These are phyloP conservation scores for Protoeuglena noctilucae DNA, from an alignment of 139 green algal species.

Conservation along the genomic window DNA sequence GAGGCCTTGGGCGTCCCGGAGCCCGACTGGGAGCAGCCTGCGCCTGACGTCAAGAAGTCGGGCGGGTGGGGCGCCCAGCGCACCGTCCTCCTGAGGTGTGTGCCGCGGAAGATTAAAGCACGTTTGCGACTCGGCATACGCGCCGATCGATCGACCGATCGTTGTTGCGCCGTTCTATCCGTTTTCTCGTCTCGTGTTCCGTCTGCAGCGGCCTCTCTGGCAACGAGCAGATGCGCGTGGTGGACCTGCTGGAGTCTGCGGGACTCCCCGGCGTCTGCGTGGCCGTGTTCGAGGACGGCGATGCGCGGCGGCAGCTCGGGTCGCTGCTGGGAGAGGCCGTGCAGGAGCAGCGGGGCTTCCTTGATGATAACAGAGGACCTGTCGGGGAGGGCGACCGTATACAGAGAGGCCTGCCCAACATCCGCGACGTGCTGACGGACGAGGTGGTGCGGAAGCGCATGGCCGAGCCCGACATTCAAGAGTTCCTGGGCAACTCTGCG, in stretches of 20 bases:
- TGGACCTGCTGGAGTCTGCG: slow-evolving; percentile 32
- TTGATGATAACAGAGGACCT: no score
- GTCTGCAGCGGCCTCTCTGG: slow-evolving; percentile 4
- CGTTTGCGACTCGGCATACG: slow-evolving; percentile 15
- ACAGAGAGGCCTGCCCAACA: no score
- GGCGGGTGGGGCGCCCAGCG: slow-evolving; percentile 30
- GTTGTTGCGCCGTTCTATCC: not conserved
- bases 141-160: not conserved
- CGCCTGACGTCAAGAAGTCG: slow-evolving; percentile 1
- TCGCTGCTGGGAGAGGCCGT: slow-evolving; percentile 37
- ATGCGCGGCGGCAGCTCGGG: slow-evolving; percentile 16
- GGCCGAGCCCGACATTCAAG: no score
- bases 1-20: slow-evolving; percentile 8
- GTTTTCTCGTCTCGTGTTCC: no score
- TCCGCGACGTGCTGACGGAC: no score
- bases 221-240: slow-evolving; percentile 17
- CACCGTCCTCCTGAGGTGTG: slow-evolving; percentile 31
- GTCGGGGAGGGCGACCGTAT: no score
- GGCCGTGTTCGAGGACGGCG: slow-evolving; percentile 16
- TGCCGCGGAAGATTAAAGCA: slow-evolving; percentile 14
- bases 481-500: no score
- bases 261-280: slow-evolving; percentile 21
- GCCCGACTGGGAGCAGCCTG: slow-evolving; percentile 14
- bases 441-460: no score
- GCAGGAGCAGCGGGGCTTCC: no score